Evolutionary conservation across 192 early-diverging fungal species (phyloP).

Genomic region (Backusella australiensis): DNA sequence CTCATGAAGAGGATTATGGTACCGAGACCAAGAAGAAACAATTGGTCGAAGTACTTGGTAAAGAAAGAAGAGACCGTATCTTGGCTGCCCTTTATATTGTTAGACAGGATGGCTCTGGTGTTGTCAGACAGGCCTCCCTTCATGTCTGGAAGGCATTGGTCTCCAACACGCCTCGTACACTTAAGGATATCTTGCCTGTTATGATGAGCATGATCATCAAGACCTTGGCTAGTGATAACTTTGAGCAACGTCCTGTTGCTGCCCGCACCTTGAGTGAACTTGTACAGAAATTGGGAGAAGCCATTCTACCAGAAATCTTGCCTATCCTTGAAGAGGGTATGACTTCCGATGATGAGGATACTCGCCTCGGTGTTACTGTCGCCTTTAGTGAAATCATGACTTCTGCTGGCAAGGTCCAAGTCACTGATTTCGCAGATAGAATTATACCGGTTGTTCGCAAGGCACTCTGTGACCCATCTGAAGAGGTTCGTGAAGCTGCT

Average conservation of each 20-base stretch:
- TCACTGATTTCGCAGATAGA: slow-evolving; percentile 82
- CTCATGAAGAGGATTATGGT: slow-evolving; percentile 58
- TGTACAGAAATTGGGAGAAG: slow-evolving; percentile 92
- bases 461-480: slow-evolving; percentile 82
- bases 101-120: slow-evolving; percentile 71
- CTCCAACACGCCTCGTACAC: slow-evolving; percentile 92
- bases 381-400: slow-evolving; percentile 91
- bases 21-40: slow-evolving; percentile 63
- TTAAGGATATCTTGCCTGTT: slow-evolving; percentile 89
- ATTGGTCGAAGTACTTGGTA: slow-evolving; percentile 79
- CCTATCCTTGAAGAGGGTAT: slow-evolving; percentile 90
- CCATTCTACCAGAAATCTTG: slow-evolving; percentile 81
- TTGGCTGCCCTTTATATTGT: slow-evolving; percentile 92
- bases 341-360: slow-evolving; percentile 59
- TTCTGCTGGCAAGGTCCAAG: slow-evolving; percentile 75
- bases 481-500: slow-evolving; percentile 89
- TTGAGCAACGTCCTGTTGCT: slow-evolving; percentile 83
- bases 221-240: slow-evolving; percentile 69
- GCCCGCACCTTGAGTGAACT: slow-evolving; percentile 92
- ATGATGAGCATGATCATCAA: slow-evolving; percentile 92
- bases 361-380: slow-evolving; percentile 90
- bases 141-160: slow-evolving; percentile 97
- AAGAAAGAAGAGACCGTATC: slow-evolving; percentile 80
- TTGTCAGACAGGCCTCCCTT: slow-evolving; percentile 87
- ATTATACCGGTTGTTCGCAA: slow-evolving; percentile 80